Evolutionary conservation across 192 early-diverging fungal genomes (phyloP).

Genomic region (Rhizoclosmatium globosum): DNA sequence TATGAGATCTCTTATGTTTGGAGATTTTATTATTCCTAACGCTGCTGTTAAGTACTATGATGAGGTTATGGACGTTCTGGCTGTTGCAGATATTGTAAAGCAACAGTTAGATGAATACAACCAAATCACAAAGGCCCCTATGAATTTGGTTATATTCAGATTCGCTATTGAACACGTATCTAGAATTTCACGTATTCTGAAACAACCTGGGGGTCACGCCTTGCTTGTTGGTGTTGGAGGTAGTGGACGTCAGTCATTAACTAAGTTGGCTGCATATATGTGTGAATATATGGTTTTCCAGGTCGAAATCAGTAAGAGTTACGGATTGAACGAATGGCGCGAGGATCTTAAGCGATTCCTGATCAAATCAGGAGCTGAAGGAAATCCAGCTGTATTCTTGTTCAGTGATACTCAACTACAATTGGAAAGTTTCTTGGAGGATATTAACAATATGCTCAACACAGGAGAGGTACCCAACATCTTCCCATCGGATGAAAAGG

Average conservation of each 20-base stretch:
- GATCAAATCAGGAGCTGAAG: conserved; percentile 62
- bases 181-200: conserved; percentile 63
- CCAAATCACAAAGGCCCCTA: conserved; percentile 62
- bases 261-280: conserved; percentile 65
- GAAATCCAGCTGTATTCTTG: conserved; percentile 61
- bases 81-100: conserved; percentile 61
- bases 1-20: conserved; percentile 68
- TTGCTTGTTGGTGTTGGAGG: conserved; percentile 68
- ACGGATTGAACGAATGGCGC: conserved; percentile 66
- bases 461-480: conserved; percentile 70
- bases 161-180: conserved; percentile 70
- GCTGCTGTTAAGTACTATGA: conserved; percentile 59
- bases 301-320: conserved; percentile 67
- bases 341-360: conserved; percentile 66
- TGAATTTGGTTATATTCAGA: conserved; percentile 69
- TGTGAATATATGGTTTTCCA: conserved; percentile 64
- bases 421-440: conserved; percentile 64
- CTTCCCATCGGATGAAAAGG: conserved; percentile 67
- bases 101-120: conserved; percentile 66
- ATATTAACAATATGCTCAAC: conserved; percentile 73
- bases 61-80: conserved; percentile 55
- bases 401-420: conserved; percentile 68
- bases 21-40: conserved; percentile 62
- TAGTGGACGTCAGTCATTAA: conserved; percentile 62
- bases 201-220: conserved; percentile 66